A percentile compares a stretch with the other conserved stretches of the same genome.
Evolutionary conservation across 495 filamentous ascomycete genomes (phyloP).

Genomic region (Penicillium desertorum): DNA sequence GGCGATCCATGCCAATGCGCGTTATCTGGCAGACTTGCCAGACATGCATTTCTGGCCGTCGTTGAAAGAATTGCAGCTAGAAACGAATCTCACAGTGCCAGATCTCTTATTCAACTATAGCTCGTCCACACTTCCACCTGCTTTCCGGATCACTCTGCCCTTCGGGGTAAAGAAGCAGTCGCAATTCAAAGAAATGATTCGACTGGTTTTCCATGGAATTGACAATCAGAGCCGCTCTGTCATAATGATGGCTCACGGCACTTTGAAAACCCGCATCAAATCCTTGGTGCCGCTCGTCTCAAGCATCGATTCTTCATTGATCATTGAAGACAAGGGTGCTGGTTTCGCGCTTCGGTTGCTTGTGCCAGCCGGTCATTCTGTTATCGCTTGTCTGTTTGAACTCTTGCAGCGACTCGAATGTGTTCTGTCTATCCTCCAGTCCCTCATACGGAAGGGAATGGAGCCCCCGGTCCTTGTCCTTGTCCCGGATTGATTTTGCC

Average conservation of each 20-base stretch:
- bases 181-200: conserved; percentile 39
- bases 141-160: conserved; percentile 35
- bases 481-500: conserved; percentile 38
- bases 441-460: conserved; percentile 39
- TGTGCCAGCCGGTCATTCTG: conserved; percentile 37
- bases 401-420: conserved; percentile 44
- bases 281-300: conserved; percentile 29
- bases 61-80: conserved; percentile 37
- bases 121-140: conserved; percentile 29
- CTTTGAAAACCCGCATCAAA: conserved; percentile 28
- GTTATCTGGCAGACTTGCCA: conserved; percentile 37
- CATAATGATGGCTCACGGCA: conserved; percentile 45
- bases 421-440: conserved; percentile 41
- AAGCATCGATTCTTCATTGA: conserved; percentile 32
- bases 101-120: conserved; percentile 41
- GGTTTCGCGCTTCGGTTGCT: conserved; percentile 45
- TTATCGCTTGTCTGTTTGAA: conserved; percentile 40
- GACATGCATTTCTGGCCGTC: conserved; percentile 35
- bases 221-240: conserved; percentile 34
- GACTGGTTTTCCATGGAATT: conserved; percentile 45
- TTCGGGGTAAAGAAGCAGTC: conserved; percentile 27
- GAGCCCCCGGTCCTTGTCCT: conserved; percentile 33
- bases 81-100: conserved; percentile 33
- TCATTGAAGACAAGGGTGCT: conserved; percentile 35
- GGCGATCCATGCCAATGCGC: conserved; percentile 44